These are phyloP conservation scores for Magnolia changhungtana DNA, from an alignment of 164 flowering plant species.

Conservation along the genomic window DNA sequence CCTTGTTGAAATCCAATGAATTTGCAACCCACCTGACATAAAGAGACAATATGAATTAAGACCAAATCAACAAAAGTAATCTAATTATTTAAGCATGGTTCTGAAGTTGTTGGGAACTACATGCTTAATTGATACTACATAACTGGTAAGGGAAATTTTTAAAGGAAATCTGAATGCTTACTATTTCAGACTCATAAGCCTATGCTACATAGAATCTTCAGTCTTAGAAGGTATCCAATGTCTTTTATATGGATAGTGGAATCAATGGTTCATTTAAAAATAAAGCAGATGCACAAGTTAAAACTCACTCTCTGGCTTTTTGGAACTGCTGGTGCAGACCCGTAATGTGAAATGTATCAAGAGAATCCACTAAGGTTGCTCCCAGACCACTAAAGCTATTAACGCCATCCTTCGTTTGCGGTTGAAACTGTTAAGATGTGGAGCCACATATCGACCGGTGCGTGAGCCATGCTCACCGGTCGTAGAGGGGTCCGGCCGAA, in stretches of 20 bases:
- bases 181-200: too few species aligned
- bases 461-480: too few species aligned
- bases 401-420: conserved; percentile 79
- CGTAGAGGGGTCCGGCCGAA: too few species aligned
- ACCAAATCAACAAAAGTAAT: not conserved
- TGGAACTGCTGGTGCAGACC: conserved; percentile 23
- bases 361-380: conserved; percentile 89
- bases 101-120: not conserved
- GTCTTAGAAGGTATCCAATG: too few species aligned
- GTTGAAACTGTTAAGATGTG: too few species aligned
- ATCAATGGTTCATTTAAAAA: too few species aligned
- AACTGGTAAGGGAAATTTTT: not conserved
- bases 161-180: not conserved
- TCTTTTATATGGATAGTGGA: too few species aligned
- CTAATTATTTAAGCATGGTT: not conserved
- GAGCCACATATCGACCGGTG: too few species aligned
- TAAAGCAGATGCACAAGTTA: too few species aligned
- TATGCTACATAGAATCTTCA: too few species aligned
- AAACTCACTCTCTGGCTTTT: too few species aligned
- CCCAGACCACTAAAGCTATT: conserved; percentile 99
- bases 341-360: conserved; percentile 94
- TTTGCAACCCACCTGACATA: conserved; percentile 88
- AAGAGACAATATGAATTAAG: conserved; percentile 11
- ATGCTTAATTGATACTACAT: too few species aligned
- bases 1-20: conserved; percentile 69